Evolutionary conservation across 2,329 filamentous ascomycete species (phyloP).

Genomic region (Ambrosiella xylebori): DNA sequence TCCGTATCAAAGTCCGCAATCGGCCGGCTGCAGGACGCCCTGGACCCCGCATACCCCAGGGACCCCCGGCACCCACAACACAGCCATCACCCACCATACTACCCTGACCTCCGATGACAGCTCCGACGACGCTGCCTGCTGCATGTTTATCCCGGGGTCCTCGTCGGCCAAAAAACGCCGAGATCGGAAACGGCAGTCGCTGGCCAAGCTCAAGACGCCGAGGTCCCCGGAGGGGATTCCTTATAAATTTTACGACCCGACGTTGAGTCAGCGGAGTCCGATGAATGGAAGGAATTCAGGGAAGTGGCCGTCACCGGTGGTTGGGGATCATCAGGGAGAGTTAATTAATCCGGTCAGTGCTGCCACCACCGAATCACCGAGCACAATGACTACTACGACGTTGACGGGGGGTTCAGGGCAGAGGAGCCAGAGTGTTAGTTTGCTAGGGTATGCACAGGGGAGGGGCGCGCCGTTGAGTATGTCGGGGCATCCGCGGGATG

Average conservation of each 20-base stretch:
- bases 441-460: not conserved
- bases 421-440: not conserved
- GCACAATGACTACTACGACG: no score
- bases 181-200: constrained; percentile 13
- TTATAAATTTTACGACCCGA: constrained; percentile 10
- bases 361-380: not conserved
- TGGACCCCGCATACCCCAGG: constrained; percentile 2
- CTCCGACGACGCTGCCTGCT: constrained; percentile 1
- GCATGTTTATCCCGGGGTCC: not conserved
- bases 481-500: constrained; percentile 8
- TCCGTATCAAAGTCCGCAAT: not conserved
- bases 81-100: constrained; percentile 1
- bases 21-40: not conserved
- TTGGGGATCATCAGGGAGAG: not conserved
- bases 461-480: constrained; percentile 4
- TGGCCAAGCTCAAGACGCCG: constrained; percentile 4
- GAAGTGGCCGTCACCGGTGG: not conserved
- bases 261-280: not conserved
- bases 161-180: constrained; percentile 1
- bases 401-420: not conserved
- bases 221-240: constrained; percentile 6
- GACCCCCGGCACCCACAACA: not conserved
- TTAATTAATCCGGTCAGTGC: not conserved
- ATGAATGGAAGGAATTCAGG: not conserved
- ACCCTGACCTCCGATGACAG: not conserved